Evolutionary conservation across 371 early-diverging fungal species (phyloP).

Genomic region (Apophysomyces variabilis): DNA sequence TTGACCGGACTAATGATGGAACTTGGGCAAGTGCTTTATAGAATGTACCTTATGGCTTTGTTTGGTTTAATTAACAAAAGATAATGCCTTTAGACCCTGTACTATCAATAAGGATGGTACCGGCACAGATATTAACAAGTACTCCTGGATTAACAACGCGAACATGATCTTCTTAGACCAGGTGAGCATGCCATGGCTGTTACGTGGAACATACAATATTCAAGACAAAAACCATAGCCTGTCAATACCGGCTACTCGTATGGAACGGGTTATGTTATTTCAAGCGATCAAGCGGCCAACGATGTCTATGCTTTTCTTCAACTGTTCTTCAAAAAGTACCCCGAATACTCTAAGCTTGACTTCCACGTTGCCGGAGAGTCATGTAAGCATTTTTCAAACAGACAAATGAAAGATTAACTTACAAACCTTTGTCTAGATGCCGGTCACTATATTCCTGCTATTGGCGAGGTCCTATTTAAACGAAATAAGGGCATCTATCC

Average conservation of each 20-base stretch:
- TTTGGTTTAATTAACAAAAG: background rate
- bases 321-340: conserved; percentile 63
- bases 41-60: background rate
- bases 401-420: too few relatives aligned
- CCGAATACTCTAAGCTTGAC: conserved; percentile 57
- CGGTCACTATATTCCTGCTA: conserved; percentile 84
- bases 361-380: conserved; percentile 65
- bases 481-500: conserved; percentile 59
- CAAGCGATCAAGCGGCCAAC: conserved; percentile 65
- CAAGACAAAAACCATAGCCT: conserved; percentile 42
- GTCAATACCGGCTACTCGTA: conserved; percentile 79
- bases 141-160: conserved; percentile 77
- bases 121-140: conserved; percentile 53
- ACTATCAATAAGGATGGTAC: conserved; percentile 64
- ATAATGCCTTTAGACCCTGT: conserved; percentile 56
- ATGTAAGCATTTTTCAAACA: conserved; percentile 29
- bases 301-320: conserved; percentile 83
- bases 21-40: conserved; percentile 52
- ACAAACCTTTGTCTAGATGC: conserved; percentile 41
- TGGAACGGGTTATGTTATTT: conserved; percentile 55
- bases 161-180: conserved; percentile 81
- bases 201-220: background rate
- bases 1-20: conserved; percentile 77
- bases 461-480: conserved; percentile 70
- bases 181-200: conserved; percentile 27